Conservation (phyloP, 1,139 yeast genomes). For the Saccharomyces hybrid region DNA sequence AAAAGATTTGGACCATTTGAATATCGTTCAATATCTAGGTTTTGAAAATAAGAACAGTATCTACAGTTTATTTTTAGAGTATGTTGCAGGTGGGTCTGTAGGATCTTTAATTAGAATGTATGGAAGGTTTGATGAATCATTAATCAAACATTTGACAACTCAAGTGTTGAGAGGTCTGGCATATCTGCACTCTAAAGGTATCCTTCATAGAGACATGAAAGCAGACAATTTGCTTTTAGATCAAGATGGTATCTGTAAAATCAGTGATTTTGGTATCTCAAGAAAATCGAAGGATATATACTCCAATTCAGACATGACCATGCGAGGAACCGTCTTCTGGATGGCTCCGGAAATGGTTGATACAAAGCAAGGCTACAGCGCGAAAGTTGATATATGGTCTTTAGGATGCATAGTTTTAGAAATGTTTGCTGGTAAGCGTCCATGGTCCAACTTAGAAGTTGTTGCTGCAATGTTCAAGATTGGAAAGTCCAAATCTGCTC, state of each 20-base stretch:
- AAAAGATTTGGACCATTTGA: constrained; percentile 88
- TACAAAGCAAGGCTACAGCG: constrained; percentile 88
- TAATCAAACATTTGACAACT: constrained; percentile 63
- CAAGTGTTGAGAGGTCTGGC: constrained; percentile 81
- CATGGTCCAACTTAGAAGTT: constrained; percentile 76
- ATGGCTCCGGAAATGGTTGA: constrained; percentile 99
- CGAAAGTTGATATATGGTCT: constrained; percentile 90
- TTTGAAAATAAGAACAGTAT: constrained; percentile 71
- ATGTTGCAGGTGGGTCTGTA: constrained; percentile 96
- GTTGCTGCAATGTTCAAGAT: constrained; percentile 67
- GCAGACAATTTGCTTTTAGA: constrained; percentile 89
- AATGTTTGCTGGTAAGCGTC: constrained; percentile 83
- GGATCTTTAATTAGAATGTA: constrained; percentile 76
- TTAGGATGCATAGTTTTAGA: constrained; percentile 93
- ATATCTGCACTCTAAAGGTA: constrained; percentile 79
- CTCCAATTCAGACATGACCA: constrained; percentile 90
- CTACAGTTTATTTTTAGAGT: constrained; percentile 82
- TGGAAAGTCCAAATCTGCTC: constrained; percentile 74
- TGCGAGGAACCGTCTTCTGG: constrained; percentile 99
- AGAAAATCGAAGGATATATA: constrained; percentile 82
- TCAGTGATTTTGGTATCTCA: constrained; percentile 95
- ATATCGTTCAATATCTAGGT: constrained; percentile 92
- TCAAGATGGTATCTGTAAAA: constrained; percentile 89
- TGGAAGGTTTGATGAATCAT: constrained; percentile 76
- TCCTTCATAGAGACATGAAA: constrained; percentile 88